Evolutionary conservation across 2,329 filamentous ascomycete genomes (phyloP).

Genomic region (Pseudohalonectria lignicola): DNA sequence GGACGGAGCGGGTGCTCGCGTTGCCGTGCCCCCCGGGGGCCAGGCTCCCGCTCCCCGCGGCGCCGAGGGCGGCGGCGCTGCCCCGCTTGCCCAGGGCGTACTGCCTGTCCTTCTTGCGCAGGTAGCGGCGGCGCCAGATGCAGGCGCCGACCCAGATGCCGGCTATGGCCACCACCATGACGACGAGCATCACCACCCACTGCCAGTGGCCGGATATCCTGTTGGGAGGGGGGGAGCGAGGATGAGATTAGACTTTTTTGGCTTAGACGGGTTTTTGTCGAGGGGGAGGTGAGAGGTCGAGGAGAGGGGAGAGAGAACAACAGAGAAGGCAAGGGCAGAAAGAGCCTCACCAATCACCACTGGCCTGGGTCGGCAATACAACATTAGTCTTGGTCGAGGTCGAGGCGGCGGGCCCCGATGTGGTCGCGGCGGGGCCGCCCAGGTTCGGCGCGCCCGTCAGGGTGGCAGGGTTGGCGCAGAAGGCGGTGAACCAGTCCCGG

Average conservation of each 20-base stretch:
- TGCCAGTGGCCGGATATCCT: slow-evolving; percentile 63
- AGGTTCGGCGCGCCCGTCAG: slow-evolving; percentile 4
- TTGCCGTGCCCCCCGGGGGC: slow-evolving; percentile 9
- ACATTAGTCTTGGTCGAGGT: too few species aligned
- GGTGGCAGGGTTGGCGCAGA: slow-evolving; percentile 40
- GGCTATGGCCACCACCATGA: slow-evolving; percentile 59
- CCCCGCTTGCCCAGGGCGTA: slow-evolving; percentile 31
- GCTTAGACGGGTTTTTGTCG: neutral
- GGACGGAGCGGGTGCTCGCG: slow-evolving; percentile 19
- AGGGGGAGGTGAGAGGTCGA: neutral
- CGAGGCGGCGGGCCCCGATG: too few species aligned
- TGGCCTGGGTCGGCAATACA: slow-evolving; percentile 4
- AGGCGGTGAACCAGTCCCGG: slow-evolving; percentile 58
- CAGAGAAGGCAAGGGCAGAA: neutral
- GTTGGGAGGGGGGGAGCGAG: neutral
- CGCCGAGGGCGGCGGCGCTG: slow-evolving; percentile 17
- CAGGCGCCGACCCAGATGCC: slow-evolving; percentile 57
- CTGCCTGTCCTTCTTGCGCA: slow-evolving; percentile 55
- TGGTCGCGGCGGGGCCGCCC: neutral
- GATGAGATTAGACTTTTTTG: slow-evolving; percentile 1
- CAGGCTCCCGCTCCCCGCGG: slow-evolving; percentile 6
- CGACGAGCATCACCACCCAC: slow-evolving; percentile 74
- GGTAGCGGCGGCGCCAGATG: slow-evolving; percentile 62
- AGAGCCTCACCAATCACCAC: slow-evolving; percentile 27
- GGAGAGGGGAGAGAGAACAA: neutral